Base-by-base conservation (phyloP, 352 stramenopile genomes). In the Phytophthora pisi region DNA sequence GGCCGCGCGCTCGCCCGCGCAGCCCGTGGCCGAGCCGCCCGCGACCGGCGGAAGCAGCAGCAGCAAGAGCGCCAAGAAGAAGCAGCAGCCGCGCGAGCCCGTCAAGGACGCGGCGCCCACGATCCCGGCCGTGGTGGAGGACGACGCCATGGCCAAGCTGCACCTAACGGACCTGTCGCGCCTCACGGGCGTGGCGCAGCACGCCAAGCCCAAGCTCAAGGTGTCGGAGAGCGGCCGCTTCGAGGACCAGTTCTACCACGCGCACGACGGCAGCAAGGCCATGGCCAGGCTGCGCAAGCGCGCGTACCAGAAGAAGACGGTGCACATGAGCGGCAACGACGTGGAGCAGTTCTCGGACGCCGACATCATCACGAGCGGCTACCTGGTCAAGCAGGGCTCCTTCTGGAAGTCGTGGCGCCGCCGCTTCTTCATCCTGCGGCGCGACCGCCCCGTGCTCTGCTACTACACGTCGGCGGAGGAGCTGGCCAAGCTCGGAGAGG, bases 351-450 rank as follows among this genome's bases (percentile, higher is more conserved):
- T 96, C 64, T 94, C 85, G 10, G 85, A 94, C 56, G 79, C 88
- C 8, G 86, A 96, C 51, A 95, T 96, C 47, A 76, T 93, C 42
- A 90, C 79, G 23, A 79, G 76, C 18, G 88, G 88, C 5, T 93
- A 93, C 57, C 67, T 96, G 34, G 76, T 93, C 49, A 96, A 96
- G 61, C 85, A 92, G 38, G 88, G 88, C 16, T 96, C 88, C 30
- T 96, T 95, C 75, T 96, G 88, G 88, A 93, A 93, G 66, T 92
- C 82, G 5, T 96, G 88, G 88, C 75, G 82, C 46, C 81, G 82
- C 1, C 77, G 88, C 18, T 96, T 92, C 59, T 96, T 96, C 51
- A 92, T 96, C 55, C 51, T 96, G 56, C 84, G 88, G 11, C 70
- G 84, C 13, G 88, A 96, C 43, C 56, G 88, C 3, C 84, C 84